Conservation (phyloP, 139 green algal species). For the Haematococcus lacustris region DNA sequence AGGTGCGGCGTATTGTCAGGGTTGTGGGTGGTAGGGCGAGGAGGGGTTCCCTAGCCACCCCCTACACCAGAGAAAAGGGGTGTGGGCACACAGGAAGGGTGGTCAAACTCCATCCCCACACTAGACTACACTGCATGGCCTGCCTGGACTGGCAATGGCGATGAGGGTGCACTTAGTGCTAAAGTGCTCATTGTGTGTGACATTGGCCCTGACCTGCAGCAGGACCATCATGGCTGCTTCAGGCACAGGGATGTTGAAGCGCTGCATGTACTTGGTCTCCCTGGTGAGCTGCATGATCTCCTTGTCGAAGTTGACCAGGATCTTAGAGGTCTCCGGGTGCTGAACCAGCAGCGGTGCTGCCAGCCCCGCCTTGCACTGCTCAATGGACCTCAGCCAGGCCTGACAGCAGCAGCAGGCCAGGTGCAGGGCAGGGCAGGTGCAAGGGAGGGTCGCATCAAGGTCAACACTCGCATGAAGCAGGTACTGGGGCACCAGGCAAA, state of each 20-base stretch:
- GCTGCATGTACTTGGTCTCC: slow-evolving; percentile 84
- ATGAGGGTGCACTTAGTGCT: neutral
- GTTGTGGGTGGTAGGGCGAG: neutral
- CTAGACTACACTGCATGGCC: neutral
- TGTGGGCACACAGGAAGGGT: neutral
- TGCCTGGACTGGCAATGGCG: neutral
- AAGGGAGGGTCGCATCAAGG: neutral
- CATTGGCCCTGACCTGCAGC: slow-evolving; percentile 50
- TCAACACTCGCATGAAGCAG: neutral
- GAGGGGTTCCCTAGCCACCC: no score
- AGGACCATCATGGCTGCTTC: slow-evolving; percentile 71
- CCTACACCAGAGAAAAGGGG: neutral
- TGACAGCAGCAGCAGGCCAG: slow-evolving; percentile 18
- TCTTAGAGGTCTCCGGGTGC: slow-evolving; percentile 66
- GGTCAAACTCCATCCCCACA: no score
- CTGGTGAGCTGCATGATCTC: slow-evolving; percentile 80
- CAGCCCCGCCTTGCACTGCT: slow-evolving; percentile 68
- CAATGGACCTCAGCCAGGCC: slow-evolving; percentile 48
- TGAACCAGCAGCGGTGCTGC: slow-evolving; percentile 73
- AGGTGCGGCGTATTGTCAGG: neutral
- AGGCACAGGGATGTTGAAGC: slow-evolving; percentile 74
- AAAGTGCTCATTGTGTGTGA: neutral
- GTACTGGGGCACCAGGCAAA: neutral
- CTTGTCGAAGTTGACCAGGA: slow-evolving; percentile 86
- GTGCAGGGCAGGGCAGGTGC: neutral